Percentiles rank a stretch among this genome's conserved stretches.
Evolutionary conservation across 225 moss, liverwort and hornwort species (phyloP).

Genomic region (Takakia lepidozioides): DNA sequence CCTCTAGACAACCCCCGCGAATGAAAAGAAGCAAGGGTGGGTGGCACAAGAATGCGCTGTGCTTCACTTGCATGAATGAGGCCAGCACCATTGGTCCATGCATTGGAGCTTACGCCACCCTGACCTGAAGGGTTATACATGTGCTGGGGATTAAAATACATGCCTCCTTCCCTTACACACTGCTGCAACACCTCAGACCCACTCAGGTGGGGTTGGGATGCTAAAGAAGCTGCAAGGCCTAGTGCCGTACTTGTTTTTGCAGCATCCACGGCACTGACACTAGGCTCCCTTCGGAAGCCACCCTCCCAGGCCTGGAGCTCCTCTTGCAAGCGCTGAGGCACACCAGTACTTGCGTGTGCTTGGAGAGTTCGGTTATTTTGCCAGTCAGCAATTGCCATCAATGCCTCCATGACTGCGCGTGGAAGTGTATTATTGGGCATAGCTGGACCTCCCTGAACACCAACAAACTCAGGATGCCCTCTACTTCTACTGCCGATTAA

Average conservation of each 20-base stretch:
- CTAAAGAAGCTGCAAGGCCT: neutral
- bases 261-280: neutral
- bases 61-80: neutral
- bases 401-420: neutral
- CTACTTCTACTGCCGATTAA: neutral
- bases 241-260: slow-evolving; percentile 1
- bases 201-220: neutral
- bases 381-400: slow-evolving; percentile 6
- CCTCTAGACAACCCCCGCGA: neutral
- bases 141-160: neutral
- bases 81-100: no score
- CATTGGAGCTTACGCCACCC: no score
- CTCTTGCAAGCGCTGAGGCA: no score
- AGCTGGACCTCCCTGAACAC: neutral
- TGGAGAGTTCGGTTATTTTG: neutral
- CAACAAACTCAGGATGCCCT: neutral
- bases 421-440: neutral
- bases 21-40: slow-evolving; percentile 4
- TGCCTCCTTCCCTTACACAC: neutral
- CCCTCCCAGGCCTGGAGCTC: no score
- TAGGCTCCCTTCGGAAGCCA: no score
- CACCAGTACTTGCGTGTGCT: no score
- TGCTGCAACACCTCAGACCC: slow-evolving; percentile 4
- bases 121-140: neutral
- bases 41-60: neutral